These are phyloP conservation scores for Quercus engelmannii DNA, from an alignment of 306 rosid species.

Conservation along the genomic window DNA sequence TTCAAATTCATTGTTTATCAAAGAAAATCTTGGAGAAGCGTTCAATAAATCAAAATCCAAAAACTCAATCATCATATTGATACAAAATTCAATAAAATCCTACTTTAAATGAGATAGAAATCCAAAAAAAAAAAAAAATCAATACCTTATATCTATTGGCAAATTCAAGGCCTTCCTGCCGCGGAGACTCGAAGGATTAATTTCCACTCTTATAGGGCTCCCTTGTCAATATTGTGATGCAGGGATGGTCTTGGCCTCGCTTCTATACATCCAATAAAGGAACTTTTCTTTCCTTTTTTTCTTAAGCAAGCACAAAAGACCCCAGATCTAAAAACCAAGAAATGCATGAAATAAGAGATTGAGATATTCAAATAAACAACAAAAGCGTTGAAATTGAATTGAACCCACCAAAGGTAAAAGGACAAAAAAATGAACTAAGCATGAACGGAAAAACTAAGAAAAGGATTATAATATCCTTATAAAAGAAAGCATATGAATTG, in stretches of 20 bases:
- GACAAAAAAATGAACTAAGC: not conserved
- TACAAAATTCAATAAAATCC: not conserved
- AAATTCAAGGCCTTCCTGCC: not conserved
- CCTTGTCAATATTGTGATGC: not conserved
- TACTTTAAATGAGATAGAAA: not conserved
- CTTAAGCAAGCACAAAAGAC: not conserved
- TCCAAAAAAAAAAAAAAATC: not conserved
- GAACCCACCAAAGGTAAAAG: not conserved
- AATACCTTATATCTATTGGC: not conserved
- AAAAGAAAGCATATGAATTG: not conserved
- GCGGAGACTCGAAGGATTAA: not conserved
- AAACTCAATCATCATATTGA: not conserved
- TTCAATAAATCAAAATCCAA: not conserved
- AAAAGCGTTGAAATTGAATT: not conserved
- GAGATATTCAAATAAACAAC: not conserved
- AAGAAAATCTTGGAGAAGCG: not conserved
- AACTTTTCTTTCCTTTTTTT: not conserved
- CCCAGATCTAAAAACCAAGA: conserved; percentile 5
- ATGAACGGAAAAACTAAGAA: not conserved
- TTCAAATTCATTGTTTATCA: not conserved
- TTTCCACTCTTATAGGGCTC: not conserved
- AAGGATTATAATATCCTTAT: not conserved
- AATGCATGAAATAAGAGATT: not conserved
- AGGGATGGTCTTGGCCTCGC: not conserved
- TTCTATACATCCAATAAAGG: not conserved